Conservation (phyloP, 495 filamentous ascomycete species). For the Neurospora sp. region DNA sequence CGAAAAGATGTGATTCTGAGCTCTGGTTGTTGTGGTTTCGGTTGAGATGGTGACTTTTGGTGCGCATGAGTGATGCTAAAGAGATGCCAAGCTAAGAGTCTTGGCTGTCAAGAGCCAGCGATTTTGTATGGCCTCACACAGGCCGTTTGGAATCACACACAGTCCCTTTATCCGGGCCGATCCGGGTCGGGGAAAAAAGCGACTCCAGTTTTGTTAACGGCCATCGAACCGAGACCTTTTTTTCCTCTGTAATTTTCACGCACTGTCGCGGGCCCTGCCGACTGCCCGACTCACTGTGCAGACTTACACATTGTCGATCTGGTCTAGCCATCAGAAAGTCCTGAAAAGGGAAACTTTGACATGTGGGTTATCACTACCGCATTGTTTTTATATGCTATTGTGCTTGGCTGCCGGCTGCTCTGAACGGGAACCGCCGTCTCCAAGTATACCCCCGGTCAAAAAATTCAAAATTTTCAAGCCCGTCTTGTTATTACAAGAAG, state of each 20-base stretch:
- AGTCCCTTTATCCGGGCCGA: background rate
- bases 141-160: no score
- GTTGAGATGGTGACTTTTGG: no score
- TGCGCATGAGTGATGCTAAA: no score
- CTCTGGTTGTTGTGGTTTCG: no score
- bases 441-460: background rate
- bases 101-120: background rate
- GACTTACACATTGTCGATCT: background rate
- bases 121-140: background rate
- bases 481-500: background rate
- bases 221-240: background rate
- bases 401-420: background rate
- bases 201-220: background rate
- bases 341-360: background rate
- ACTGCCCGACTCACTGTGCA: background rate
- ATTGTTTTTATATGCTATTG: background rate
- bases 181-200: background rate
- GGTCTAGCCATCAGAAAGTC: background rate
- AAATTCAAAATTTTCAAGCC: background rate
- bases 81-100: background rate
- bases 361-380: background rate
- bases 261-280: background rate
- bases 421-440: background rate
- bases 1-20: no score
- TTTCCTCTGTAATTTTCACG: background rate